These are phyloP conservation scores for Rhododendron simsii DNA, from an alignment of 148 eudicot genomes.

Conservation along the genomic window DNA sequence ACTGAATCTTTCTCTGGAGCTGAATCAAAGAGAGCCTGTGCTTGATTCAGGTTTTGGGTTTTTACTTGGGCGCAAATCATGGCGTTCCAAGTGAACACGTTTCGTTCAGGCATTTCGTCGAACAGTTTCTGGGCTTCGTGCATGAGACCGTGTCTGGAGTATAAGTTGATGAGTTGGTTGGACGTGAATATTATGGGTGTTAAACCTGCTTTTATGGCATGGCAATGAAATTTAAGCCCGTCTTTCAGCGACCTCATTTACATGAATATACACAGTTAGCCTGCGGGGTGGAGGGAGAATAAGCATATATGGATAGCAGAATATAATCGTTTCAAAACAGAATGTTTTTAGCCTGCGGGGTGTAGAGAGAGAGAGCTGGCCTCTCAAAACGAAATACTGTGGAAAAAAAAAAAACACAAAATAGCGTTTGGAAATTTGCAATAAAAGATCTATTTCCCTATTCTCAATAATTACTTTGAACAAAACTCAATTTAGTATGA, in stretches of 20 bases:
- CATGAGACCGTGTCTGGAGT: slow-evolving; percentile 40
- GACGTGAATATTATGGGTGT: slow-evolving; percentile 26
- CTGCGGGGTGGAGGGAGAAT: no score
- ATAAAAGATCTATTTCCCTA: no score
- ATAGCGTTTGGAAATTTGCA: no score
- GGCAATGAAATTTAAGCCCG: slow-evolving; percentile 36
- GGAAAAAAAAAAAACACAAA: no score
- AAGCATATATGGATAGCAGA: background rate
- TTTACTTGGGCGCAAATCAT: slow-evolving; percentile 59
- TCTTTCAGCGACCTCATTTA: slow-evolving; percentile 38
- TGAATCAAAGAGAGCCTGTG: slow-evolving; percentile 43
- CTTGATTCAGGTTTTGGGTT: slow-evolving; percentile 33
- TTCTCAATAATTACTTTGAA: no score
- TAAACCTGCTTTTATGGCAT: slow-evolving; percentile 38
- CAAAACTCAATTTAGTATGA: no score
- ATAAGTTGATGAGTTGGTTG: slow-evolving; percentile 54
- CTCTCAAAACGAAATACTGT: background rate
- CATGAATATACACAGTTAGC: background rate
- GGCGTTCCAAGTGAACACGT: slow-evolving; percentile 86
- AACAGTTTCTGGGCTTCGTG: slow-evolving; percentile 55
- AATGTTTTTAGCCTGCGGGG: background rate
- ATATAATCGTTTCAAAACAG: background rate
- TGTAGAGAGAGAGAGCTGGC: background rate
- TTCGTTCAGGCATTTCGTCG: slow-evolving; percentile 80
- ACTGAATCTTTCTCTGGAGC: slow-evolving; percentile 60